Evolutionary conservation across 208 protist genomes (phyloP), one percentile per base, ranked within the genome.

Genomic region (Novymonas esmeraldas): DNA sequence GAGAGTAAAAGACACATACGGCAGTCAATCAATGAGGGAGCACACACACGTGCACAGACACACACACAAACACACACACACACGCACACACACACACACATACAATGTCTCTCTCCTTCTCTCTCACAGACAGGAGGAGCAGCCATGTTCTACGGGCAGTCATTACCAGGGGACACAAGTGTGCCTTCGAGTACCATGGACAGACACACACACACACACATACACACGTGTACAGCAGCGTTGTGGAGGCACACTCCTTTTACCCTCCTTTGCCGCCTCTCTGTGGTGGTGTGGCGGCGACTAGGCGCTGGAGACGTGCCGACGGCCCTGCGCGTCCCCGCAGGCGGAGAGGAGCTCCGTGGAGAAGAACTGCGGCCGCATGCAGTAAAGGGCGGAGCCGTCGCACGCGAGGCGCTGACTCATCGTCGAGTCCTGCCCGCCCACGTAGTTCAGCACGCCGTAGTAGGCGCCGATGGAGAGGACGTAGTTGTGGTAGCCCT

Each of bases 381-480:
- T 62, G 70, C 85, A 91, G 33, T 65, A 71, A 20, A 70, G 24
- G 11, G 81, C 62, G 6, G 36, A 51, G 10, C 60, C 76, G 10
- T 56, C 39, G 51, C 87, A 93, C 3, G 48, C 2, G 13, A 93
- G 48, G 33, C 70, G 74, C 54, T 93, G 84, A 9, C 28, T 72
- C n/a, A 83, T 28, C 7, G 79, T 81, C 5, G 61, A 51, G 70
- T 93, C 81, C 41, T 84, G 74, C 13, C 84, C 83, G n/a, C 83
- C 83, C 18, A 93, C 73, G 51, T 73, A 68, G 64, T 81, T 76
- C 31, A 93, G 70, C 9, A 75, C 62, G 22, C 74, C 87, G 29
- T 79, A 42, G 42, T 74, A 62, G 28, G 76, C 72, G 1, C 79
- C 87, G 3, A 90, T 76, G 34, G 75, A 67, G 9, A 93, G 55